Percentiles rank a stretch among this genome's conserved stretches.
phyloP scores from a whole-genome alignment of 768 basidiomycete genomes.

The Boletus rex-veris region DNA sequence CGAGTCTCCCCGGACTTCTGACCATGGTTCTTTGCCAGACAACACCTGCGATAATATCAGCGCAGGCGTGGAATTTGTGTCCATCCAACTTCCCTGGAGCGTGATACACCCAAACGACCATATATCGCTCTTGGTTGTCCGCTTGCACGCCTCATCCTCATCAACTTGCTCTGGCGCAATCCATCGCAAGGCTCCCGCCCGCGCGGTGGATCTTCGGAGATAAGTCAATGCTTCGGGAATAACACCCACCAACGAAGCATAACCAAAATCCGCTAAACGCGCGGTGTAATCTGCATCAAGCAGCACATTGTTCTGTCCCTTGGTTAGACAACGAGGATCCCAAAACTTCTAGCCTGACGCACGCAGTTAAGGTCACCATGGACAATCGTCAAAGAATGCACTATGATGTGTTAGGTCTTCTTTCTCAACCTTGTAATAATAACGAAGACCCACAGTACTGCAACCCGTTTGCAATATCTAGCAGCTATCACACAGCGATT shows the following conservation, averaged over 20 bases:
- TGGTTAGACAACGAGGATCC: too few species aligned
- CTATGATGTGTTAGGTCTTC: background rate
- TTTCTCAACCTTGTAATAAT: background rate
- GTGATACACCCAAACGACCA: background rate
- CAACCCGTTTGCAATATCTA: background rate
- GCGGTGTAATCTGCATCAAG: constrained; percentile 28
- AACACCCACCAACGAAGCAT: constrained; percentile 21
- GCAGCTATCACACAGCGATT: background rate
- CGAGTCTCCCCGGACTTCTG: background rate
- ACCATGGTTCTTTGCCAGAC: constrained; percentile 15
- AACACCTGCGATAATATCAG: constrained; percentile 17
- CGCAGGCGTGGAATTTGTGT: rapidly evolving
- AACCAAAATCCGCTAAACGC: constrained; percentile 43
- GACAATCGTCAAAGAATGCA: constrained; percentile 5
- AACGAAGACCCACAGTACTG: background rate
- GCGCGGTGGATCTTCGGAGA: constrained; percentile 28
- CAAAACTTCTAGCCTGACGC: background rate
- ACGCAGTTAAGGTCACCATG: constrained; percentile 10
- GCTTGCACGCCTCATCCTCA: too few species aligned
- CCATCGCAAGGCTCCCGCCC: constrained; percentile 38
- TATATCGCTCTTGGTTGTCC: background rate
- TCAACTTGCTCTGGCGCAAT: constrained; percentile 29
- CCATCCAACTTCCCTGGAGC: background rate
- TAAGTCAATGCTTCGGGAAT: constrained; percentile 7
- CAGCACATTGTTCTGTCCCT: constrained; percentile 14